A percentile compares a stretch with the other conserved stretches of the same genome.
phyloP scores from a whole-genome alignment of 495 filamentous ascomycete species.

The Pseudoneurospora amorphoporcata region DNA sequence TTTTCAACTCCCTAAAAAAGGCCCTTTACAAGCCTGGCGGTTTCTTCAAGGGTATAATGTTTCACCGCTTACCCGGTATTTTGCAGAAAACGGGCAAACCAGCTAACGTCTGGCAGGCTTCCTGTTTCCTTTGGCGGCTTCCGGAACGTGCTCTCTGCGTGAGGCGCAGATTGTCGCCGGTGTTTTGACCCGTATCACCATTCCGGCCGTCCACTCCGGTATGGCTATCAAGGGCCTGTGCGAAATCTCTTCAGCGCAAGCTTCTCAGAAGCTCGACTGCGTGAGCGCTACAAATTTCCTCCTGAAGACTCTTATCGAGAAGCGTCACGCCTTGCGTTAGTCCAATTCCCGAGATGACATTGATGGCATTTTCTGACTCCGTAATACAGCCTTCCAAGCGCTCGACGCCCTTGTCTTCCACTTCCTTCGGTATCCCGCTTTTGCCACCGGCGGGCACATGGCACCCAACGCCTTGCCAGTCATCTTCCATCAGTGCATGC shows the following conservation, averaged over 20 bases:
- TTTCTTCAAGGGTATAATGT: conserved; percentile 79
- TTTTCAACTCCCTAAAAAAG: conserved; percentile 88
- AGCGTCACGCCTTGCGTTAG: conserved; percentile 83
- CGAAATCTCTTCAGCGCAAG: conserved; percentile 85
- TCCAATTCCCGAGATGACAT: background rate
- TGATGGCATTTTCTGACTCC: background rate
- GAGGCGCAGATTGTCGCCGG: conserved; percentile 86
- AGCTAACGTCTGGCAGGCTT: conserved; percentile 30
- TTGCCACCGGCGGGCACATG: conserved; percentile 12
- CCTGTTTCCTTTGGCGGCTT: conserved; percentile 75
- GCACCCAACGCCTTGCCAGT: conserved; percentile 41
- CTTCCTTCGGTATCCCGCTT: conserved; percentile 78
- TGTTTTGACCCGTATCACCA: conserved; percentile 62
- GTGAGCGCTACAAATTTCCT: conserved; percentile 84
- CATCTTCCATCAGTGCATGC: conserved; percentile 75
- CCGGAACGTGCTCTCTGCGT: conserved; percentile 70
- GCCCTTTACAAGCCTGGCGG: conserved; percentile 89
- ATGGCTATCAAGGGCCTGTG: conserved; percentile 84
- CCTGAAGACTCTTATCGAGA: conserved; percentile 85
- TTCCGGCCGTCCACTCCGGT: conserved; percentile 86
- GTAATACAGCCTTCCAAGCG: conserved; percentile 55
- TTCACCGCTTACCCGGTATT: background rate
- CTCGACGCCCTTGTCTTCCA: conserved; percentile 93
- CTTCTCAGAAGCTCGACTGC: conserved; percentile 56
- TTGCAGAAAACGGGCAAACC: background rate